Conservation (phyloP, 805 yeast genomes). For the Ogataea glucozyma region DNA sequence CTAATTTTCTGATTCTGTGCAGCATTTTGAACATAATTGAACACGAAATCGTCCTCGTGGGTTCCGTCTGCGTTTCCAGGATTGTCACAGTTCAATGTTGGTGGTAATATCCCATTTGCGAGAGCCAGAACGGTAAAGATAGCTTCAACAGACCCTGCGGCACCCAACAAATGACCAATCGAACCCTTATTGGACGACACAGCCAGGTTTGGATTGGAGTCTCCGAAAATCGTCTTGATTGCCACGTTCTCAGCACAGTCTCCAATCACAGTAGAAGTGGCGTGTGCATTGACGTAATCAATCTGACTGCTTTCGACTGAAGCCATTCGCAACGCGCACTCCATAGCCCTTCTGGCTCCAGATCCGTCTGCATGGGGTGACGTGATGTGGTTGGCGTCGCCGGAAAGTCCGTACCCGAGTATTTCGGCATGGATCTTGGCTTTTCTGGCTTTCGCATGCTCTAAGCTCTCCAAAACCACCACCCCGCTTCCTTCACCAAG, state of each 20-base stretch:
- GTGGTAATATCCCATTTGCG: conserved; percentile 61
- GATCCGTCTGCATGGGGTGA: conserved; percentile 82
- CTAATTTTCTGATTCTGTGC: conserved; percentile 42
- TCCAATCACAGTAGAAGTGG: conserved; percentile 89
- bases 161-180: conserved; percentile 92
- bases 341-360: conserved; percentile 86
- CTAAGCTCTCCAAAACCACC: conserved; percentile 70
- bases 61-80: conserved; percentile 53
- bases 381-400: conserved; percentile 92
- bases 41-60: conserved; percentile 41
- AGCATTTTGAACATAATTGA: conserved; percentile 58
- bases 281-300: conserved; percentile 92
- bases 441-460: conserved; percentile 70
- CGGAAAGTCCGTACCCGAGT: conserved; percentile 84
- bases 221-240: conserved; percentile 52
- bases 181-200: conserved; percentile 89
- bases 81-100: conserved; percentile 69
- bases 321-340: conserved; percentile 62
- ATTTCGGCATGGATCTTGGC: conserved; percentile 77
- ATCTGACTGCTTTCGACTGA: conserved; percentile 49
- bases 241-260: conserved; percentile 87
- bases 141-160: conserved; percentile 93
- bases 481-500: conserved; percentile 92
- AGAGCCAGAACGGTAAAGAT: conserved; percentile 75
- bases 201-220: conserved; percentile 40